Percentiles rank a stretch among this genome's conserved stretches.
These are phyloP conservation scores for Blastomyces silverae DNA, from an alignment of 2,329 filamentous ascomycete species.

Conservation along the genomic window DNA sequence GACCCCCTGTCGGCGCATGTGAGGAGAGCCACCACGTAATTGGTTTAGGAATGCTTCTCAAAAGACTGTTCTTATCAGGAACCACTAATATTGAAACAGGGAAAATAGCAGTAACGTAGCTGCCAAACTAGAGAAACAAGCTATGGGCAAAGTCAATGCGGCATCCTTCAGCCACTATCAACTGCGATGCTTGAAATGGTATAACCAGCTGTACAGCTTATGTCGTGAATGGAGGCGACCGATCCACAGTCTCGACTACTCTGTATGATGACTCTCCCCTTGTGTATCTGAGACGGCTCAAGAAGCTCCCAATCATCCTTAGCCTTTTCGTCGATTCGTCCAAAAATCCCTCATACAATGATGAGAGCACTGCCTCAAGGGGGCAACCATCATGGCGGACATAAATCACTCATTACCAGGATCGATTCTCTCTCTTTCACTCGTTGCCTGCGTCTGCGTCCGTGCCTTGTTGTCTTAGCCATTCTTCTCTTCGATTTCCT, in stretches of 20 bases:
- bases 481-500: not conserved
- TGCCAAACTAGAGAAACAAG: not conserved
- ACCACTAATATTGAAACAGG: not conserved
- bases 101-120: not conserved
- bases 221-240: not conserved
- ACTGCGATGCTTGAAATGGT: not conserved
- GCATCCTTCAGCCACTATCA: not conserved
- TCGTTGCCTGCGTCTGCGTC: not conserved
- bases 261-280: not conserved
- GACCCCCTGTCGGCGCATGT: not conserved
- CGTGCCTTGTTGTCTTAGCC: not conserved
- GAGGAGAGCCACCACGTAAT: not conserved
- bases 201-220: not conserved
- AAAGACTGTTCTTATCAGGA: not conserved
- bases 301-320: not conserved
- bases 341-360: slow-evolving; percentile 11
- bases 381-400: not conserved
- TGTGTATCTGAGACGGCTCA: not conserved
- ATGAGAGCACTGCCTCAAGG: not conserved
- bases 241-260: not conserved
- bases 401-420: slow-evolving; percentile 11
- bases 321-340: slow-evolving; percentile 1
- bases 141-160: not conserved
- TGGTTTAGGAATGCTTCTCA: not conserved
- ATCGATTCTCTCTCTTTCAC: slow-evolving; percentile 3